Conservation (phyloP, 495 filamentous ascomycete species). For the Aspergillus diversus region DNA sequence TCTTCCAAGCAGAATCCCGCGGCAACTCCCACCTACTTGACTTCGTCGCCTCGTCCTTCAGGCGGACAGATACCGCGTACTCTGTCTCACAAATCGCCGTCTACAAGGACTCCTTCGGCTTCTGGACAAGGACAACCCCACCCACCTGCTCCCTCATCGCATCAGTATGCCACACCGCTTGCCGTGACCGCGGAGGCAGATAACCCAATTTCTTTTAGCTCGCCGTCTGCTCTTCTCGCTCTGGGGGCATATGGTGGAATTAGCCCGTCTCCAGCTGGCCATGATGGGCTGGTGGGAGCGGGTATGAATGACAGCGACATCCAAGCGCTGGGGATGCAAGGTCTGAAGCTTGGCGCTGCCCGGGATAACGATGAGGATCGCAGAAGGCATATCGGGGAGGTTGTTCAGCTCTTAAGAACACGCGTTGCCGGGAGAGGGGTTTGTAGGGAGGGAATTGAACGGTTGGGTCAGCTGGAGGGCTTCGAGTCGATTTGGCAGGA, state of each 20-base stretch:
- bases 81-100: conserved; percentile 50
- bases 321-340: conserved; percentile 47
- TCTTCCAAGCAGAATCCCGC: conserved; percentile 47
- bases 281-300: conserved; percentile 44
- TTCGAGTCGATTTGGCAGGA: conserved; percentile 77
- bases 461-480: conserved; percentile 70
- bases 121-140: conserved; percentile 37
- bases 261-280: conserved; percentile 45
- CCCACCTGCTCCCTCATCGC: conserved; percentile 34
- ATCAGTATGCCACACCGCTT: conserved; percentile 50
- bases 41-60: conserved; percentile 48
- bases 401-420: conserved; percentile 44
- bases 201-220: conserved; percentile 49
- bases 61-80: conserved; percentile 43
- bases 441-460: conserved; percentile 79
- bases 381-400: conserved; percentile 52
- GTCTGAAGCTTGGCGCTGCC: conserved; percentile 42
- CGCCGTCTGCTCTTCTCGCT: conserved; percentile 49
- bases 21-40: conserved; percentile 51
- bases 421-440: conserved; percentile 59
- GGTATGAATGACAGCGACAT: conserved; percentile 51
- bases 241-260: conserved; percentile 49
- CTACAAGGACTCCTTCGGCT: conserved; percentile 46
- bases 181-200: conserved; percentile 38
- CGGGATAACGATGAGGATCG: conserved; percentile 59